phyloP scores from a whole-genome alignment of 2,329 filamentous ascomycete species.

The Colletotrichum euphorbiae region DNA sequence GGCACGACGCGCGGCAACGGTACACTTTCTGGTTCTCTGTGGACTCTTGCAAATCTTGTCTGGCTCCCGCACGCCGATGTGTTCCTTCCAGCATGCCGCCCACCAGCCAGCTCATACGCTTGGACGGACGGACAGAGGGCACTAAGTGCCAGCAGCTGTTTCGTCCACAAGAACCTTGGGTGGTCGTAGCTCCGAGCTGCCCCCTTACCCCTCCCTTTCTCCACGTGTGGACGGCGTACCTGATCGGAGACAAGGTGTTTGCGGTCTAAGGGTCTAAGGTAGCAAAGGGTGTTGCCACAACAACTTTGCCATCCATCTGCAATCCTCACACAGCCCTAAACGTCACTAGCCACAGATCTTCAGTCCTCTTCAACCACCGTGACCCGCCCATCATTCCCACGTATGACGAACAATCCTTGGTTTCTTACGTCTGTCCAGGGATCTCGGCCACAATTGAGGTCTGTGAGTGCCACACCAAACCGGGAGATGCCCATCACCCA shows the following conservation, averaged over 20 bases:
- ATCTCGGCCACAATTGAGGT: not conserved
- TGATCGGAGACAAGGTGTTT: constrained; percentile 25
- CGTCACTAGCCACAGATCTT: constrained; percentile 41
- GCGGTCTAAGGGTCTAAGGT: not conserved
- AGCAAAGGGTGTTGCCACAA: not conserved
- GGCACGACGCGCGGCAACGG: constrained; percentile 38
- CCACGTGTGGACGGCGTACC: constrained; percentile 31
- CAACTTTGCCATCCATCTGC: constrained; percentile 15
- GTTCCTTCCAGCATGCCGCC: not conserved
- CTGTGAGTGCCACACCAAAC: not conserved
- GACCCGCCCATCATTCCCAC: constrained; percentile 19
- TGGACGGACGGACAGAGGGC: not conserved
- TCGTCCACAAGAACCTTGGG: not conserved
- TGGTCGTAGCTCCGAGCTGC: constrained; percentile 1
- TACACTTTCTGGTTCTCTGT: not conserved
- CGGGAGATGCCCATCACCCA: constrained; percentile 2
- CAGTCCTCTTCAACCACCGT: constrained; percentile 29
- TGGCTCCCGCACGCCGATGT: not conserved
- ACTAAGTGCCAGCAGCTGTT: no score
- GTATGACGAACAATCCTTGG: constrained; percentile 30
- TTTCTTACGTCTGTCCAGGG: constrained; percentile 15
- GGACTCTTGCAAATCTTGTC: not conserved
- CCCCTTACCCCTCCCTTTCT: not conserved
- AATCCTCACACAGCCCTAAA: constrained; percentile 31
- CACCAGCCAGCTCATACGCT: not conserved